These are phyloP conservation scores for Epichloe scottii DNA, from an alignment of 2,329 filamentous ascomycete species.

Conservation along the genomic window DNA sequence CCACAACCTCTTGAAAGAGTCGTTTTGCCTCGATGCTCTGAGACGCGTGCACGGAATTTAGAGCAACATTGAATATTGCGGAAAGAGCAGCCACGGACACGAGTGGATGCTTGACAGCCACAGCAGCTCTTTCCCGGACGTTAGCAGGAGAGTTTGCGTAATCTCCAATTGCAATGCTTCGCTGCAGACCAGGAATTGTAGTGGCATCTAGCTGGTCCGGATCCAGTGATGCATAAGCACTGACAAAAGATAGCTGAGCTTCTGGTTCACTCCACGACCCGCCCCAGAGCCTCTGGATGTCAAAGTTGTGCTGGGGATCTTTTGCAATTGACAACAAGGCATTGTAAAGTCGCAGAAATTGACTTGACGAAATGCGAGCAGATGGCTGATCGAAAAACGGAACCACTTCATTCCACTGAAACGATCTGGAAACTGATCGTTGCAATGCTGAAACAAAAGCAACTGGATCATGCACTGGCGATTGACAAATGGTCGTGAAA, in stretches of 20 bases:
- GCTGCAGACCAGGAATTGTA: slow-evolving; percentile 68
- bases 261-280: slow-evolving; percentile 77
- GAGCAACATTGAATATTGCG: slow-evolving; percentile 51
- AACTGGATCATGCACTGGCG: slow-evolving; percentile 37
- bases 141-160: slow-evolving; percentile 37
- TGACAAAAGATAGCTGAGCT: slow-evolving; percentile 87
- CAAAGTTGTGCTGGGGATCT: slow-evolving; percentile 40
- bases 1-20: slow-evolving; percentile 53
- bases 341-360: slow-evolving; percentile 73
- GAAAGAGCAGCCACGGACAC: slow-evolving; percentile 77
- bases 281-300: slow-evolving; percentile 84
- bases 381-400: slow-evolving; percentile 69
- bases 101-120: slow-evolving; percentile 71
- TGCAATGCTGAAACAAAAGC: slow-evolving; percentile 50
- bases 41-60: slow-evolving; percentile 48
- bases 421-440: slow-evolving; percentile 47
- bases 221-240: slow-evolving; percentile 67
- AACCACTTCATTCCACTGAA: slow-evolving; percentile 62
- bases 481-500: slow-evolving; percentile 47
- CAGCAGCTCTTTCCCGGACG: slow-evolving; percentile 38
- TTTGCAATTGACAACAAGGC: slow-evolving; percentile 62
- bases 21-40: slow-evolving; percentile 51
- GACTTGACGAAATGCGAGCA: slow-evolving; percentile 60
- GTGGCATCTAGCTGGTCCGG: slow-evolving; percentile 70
- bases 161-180: slow-evolving; percentile 56